Conservation (phyloP, 352 stramenopile species). For the Phytophthora gonapodyides region DNA sequence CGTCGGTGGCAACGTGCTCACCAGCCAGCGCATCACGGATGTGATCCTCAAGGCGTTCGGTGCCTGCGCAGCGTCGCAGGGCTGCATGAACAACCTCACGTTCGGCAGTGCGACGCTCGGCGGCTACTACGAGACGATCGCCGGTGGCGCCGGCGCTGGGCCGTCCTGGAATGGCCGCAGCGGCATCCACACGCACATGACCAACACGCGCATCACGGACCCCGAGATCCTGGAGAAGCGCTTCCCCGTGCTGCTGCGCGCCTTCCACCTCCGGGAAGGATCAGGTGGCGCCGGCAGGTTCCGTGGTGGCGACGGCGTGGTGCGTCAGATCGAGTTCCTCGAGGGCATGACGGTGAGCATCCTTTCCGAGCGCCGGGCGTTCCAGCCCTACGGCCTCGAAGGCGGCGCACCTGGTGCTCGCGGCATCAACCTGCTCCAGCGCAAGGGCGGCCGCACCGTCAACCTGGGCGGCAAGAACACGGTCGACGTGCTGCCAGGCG, state of each 20-base stretch:
- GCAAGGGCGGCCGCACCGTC: slow-evolving; percentile 63
- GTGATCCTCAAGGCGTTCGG: slow-evolving; percentile 97
- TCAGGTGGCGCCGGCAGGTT: slow-evolving; percentile 93
- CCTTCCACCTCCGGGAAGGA: slow-evolving; percentile 82
- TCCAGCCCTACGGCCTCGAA: slow-evolving; percentile 95
- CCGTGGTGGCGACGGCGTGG: slow-evolving; percentile 95
- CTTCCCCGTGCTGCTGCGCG: slow-evolving; percentile 90
- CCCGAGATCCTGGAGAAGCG: slow-evolving; percentile 99
- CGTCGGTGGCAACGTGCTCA: slow-evolving; percentile 98
- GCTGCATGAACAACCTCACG: slow-evolving; percentile 99
- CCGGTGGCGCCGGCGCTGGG: slow-evolving; percentile 96
- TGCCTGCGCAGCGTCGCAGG: slow-evolving; percentile 96
- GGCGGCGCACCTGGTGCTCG: slow-evolving; percentile 90
- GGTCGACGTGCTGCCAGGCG: slow-evolving; percentile 90
- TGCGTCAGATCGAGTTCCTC: slow-evolving; percentile 96
- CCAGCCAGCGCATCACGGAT: slow-evolving; percentile 98
- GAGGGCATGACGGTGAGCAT: slow-evolving; percentile 96
- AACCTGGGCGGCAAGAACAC: slow-evolving; percentile 95
- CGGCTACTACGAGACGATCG: slow-evolving; percentile 99
- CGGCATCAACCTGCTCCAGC: slow-evolving; percentile 94
- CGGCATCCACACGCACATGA: slow-evolving; percentile 99
- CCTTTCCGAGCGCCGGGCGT: slow-evolving; percentile 95
- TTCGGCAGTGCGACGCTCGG: slow-evolving; percentile 95
- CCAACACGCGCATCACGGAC: slow-evolving; percentile 99
- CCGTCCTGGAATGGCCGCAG: slow-evolving; percentile 96